Evolutionary conservation across 306 rosid genomes (phyloP).

Genomic region (Vigna reflexopilosa): DNA sequence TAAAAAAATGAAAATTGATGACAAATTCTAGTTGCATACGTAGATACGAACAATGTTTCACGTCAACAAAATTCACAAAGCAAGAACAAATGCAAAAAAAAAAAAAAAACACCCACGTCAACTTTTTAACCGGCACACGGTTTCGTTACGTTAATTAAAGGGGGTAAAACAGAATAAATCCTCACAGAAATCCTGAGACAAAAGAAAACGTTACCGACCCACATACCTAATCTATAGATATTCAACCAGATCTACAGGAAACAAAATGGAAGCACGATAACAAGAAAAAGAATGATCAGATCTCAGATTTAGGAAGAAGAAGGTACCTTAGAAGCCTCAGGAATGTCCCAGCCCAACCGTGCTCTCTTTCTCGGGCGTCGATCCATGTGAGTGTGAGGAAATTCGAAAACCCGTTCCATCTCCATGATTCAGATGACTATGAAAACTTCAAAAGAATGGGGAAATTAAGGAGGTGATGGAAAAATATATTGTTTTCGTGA

Average conservation of each 20-base stretch:
- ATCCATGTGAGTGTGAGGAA: conserved; percentile 83
- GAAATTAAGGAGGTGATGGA: background rate
- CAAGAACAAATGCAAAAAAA: background rate
- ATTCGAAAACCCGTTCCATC: conserved; percentile 87
- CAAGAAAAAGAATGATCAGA: conserved; percentile 41
- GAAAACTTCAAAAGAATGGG: conserved; percentile 7
- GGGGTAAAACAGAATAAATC: background rate
- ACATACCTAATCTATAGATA: conserved; percentile 40
- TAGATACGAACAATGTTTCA: background rate
- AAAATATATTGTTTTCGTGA: background rate
- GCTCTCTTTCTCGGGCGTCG: conserved; percentile 93
- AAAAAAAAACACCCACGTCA: background rate
- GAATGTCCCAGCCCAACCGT: conserved; percentile 94
- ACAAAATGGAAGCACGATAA: conserved; percentile 4
- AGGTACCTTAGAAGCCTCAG: conserved; percentile 81
- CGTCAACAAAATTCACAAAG: background rate
- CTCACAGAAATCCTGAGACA: conserved; percentile 5
- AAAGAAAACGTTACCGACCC: conserved; percentile 21
- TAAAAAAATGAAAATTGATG: background rate
- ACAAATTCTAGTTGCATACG: background rate
- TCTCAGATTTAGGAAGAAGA: conserved; percentile 27
- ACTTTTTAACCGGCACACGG: background rate
- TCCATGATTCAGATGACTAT: conserved; percentile 38
- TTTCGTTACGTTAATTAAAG: background rate
- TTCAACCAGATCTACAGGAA: conserved; percentile 51